phyloP scores from a whole-genome alignment of 805 yeast species.

The Pichia heedii region DNA sequence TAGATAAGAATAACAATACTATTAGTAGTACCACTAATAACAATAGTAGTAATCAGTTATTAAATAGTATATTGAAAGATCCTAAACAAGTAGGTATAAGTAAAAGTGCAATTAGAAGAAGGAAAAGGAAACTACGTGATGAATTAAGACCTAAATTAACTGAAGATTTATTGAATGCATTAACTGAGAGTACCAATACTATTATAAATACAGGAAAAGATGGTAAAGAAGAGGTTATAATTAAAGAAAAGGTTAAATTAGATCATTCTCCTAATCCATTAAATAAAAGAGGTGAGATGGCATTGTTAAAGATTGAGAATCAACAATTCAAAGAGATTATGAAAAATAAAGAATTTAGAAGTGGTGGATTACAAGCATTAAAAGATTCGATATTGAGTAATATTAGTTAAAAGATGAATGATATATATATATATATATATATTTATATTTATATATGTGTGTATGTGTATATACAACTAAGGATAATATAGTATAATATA shows the following conservation, averaged over 20 bases:
- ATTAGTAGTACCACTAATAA: not conserved
- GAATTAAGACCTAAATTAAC: constrained; percentile 56
- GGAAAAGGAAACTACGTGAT: constrained; percentile 54
- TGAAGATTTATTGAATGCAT: constrained; percentile 48
- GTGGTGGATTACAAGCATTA: constrained; percentile 57
- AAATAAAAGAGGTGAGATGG: constrained; percentile 36
- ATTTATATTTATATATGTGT: too few species aligned
- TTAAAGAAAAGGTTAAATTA: constrained; percentile 28
- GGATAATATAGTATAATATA: too few species aligned
- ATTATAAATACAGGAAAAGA: constrained; percentile 10
- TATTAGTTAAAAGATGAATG: constrained; percentile 1
- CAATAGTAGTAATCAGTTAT: constrained; percentile 1
- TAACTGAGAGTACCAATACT: constrained; percentile 31
- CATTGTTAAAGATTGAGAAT: constrained; percentile 37
- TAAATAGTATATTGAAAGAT: constrained; percentile 12
- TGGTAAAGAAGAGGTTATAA: constrained; percentile 11
- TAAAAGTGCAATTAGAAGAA: constrained; percentile 54
- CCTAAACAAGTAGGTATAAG: constrained; percentile 40
- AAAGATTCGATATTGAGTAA: constrained; percentile 43
- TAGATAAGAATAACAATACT: not conserved
- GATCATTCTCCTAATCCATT: constrained; percentile 30
- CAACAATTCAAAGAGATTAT: constrained; percentile 50
- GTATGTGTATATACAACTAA: too few species aligned
- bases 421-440: not conserved
- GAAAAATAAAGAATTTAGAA: constrained; percentile 43